These are phyloP conservation scores for Fusarium keratoplasticum DNA, from an alignment of 2,329 filamentous ascomycete genomes.

Conservation along the genomic window DNA sequence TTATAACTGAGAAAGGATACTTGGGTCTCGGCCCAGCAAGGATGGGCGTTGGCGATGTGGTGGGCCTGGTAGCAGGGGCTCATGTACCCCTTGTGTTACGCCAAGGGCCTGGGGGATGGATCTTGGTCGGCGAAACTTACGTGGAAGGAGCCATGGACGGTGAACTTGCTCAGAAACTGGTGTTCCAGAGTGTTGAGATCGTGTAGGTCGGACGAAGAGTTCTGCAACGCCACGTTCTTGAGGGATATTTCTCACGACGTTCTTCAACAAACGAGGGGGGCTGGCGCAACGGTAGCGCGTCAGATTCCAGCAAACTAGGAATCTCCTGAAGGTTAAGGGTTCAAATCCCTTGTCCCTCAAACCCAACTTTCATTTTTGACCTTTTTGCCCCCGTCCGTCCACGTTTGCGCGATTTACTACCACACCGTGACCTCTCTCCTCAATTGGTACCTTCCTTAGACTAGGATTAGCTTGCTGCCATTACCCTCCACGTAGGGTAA, in stretches of 20 bases:
- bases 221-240: not conserved
- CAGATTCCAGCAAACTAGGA: not conserved
- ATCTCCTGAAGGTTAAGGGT: not conserved
- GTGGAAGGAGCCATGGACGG: constrained; percentile 8
- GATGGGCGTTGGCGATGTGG: not conserved
- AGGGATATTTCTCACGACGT: not conserved
- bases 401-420: not conserved
- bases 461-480: not conserved
- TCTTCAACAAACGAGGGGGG: not conserved
- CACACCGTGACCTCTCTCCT: not conserved
- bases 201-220: not conserved
- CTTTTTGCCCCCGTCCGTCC: not conserved
- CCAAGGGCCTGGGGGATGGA: accelerated
- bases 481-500: not conserved
- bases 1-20: not conserved
- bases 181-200: not conserved
- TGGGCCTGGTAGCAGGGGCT: constrained; percentile 1
- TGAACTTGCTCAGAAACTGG: not conserved
- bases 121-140: constrained; percentile 7
- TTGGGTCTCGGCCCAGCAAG: not conserved
- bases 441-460: not conserved
- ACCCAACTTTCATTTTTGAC: not conserved
- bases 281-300: not conserved
- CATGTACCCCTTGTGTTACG: constrained; percentile 8
- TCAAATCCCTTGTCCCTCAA: not conserved